Base-by-base conservation (phyloP, 805 yeast species). In the Isabelozyma rhagii region DNA sequence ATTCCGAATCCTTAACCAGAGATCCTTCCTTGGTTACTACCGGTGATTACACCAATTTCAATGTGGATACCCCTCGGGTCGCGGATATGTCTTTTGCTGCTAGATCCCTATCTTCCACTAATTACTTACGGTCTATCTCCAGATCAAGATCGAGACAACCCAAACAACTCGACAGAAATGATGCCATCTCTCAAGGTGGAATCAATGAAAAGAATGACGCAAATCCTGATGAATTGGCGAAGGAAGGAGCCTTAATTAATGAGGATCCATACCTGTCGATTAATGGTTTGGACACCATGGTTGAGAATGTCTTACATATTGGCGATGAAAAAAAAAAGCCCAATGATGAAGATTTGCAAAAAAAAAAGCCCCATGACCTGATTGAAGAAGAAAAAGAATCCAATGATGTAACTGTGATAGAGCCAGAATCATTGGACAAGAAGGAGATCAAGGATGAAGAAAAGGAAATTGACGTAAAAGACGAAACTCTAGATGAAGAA, bases 41-140 rank as follows among this genome's bases (percentile, higher is more conserved):
- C 10, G 79, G 79, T 13, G 79, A 74, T 56, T 74, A 74, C 58
- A 71, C 77, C 17, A 74, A 74, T 55, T 74, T 72, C 61, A 70
- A 74, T 51, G 77, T 68, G 3, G 79, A 74, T 51, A 54, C 53
- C 13, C 71, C 69, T 11, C 58, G 54, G 41, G 31, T 47, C 3
- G 39, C 48, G n/a, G 48, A 54, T 11, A 29, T 45, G 13, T 40
- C 55, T 8, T 66, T 59, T 48, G 65, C 68, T 55, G 55, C 73
- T 57, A 57, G 77, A 59, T 59, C 76, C 0, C 62, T 56, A 40
- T 70, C 82, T 14, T 78, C 83, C 0, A 64, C 79, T 40, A 72
- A 80, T 51, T 86, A 84, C 60, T 70, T 86, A 54, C 77, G 91
- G 56, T 80, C 87, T 0, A 81, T 83, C 43, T 83, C 88, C 1